Evolutionary conservation across 2,329 filamentous ascomycete species (phyloP).

Genomic region (Calonectria naviculata): DNA sequence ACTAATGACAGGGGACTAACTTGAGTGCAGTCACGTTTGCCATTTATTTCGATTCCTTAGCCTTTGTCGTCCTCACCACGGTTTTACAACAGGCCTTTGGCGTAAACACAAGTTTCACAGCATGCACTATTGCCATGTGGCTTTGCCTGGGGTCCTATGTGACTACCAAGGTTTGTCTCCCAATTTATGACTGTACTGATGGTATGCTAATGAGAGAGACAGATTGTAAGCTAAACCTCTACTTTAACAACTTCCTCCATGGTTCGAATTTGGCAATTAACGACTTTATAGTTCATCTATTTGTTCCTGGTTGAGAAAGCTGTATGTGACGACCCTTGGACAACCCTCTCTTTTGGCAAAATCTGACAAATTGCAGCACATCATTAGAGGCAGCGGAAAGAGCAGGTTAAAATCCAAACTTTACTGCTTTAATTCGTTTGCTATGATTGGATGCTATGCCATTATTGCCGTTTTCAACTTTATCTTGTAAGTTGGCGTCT

Average conservation of each 20-base stretch:
- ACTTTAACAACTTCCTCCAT: neutral
- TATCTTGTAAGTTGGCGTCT: neutral
- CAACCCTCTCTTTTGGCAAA: neutral
- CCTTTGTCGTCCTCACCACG: constrained; percentile 68
- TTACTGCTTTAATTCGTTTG: constrained; percentile 7
- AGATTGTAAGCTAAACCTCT: constrained; percentile 14
- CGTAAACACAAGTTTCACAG: constrained; percentile 59
- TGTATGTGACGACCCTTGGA: neutral
- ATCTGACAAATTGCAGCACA: constrained; percentile 1
- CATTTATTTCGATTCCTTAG: constrained; percentile 69
- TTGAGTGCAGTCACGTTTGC: constrained; percentile 63
- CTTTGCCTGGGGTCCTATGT: constrained; percentile 72
- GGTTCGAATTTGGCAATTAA: neutral
- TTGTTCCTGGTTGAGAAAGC: constrained; percentile 8
- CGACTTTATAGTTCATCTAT: neutral
- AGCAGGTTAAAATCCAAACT: neutral
- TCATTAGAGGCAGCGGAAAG: neutral
- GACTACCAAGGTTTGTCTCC: constrained; percentile 65
- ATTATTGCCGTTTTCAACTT: constrained; percentile 3
- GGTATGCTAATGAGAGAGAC: neutral
- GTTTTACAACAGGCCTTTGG: constrained; percentile 68
- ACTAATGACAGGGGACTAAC: neutral
- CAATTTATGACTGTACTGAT: neutral
- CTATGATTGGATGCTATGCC: neutral
- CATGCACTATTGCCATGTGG: constrained; percentile 69